phyloP scores from a whole-genome alignment of 768 basidiomycete genomes.

The Leccinum subgranulosum region DNA sequence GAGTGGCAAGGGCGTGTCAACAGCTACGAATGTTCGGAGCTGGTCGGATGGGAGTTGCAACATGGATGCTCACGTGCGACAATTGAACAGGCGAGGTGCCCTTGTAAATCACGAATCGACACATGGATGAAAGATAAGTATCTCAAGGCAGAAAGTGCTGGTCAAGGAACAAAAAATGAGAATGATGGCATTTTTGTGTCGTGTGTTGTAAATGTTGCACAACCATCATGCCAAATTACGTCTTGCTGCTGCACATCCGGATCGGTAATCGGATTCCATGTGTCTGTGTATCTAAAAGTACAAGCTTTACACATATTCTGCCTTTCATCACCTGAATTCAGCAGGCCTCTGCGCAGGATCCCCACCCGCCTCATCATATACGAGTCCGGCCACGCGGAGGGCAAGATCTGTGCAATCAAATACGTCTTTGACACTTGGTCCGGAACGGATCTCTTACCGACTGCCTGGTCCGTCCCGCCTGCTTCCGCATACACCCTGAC shows the following conservation, averaged over 20 bases:
- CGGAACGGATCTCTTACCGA: slow-evolving; percentile 49
- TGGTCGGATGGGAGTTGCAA: not conserved
- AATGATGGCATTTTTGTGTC: not conserved
- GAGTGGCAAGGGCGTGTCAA: slow-evolving; percentile 92
- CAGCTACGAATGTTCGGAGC: slow-evolving; percentile 44
- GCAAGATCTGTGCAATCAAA: slow-evolving; percentile 62
- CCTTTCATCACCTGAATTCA: slow-evolving; percentile 61
- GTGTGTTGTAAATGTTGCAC: slow-evolving; percentile 1
- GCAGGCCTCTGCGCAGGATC: slow-evolving; percentile 72
- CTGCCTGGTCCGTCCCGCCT: slow-evolving; percentile 63
- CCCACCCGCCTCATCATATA: slow-evolving; percentile 82
- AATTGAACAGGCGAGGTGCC: slow-evolving; percentile 91
- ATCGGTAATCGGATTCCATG: slow-evolving; percentile 4
- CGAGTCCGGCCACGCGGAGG: slow-evolving; percentile 78
- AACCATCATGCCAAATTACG: slow-evolving; percentile 21
- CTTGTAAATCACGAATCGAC: slow-evolving; percentile 93
- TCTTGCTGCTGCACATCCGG: slow-evolving; percentile 4
- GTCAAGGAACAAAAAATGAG: not conserved
- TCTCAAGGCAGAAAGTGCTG: not conserved
- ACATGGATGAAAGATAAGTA: slow-evolving; percentile 48
- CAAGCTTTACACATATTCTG: slow-evolving; percentile 6
- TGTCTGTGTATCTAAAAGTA: not conserved
- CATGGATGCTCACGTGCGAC: slow-evolving; percentile 58
- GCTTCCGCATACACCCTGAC: slow-evolving; percentile 98
- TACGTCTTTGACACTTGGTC: slow-evolving; percentile 1